phyloP scores from a whole-genome alignment of 2,329 filamentous ascomycete genomes.

The Capronia americana region DNA sequence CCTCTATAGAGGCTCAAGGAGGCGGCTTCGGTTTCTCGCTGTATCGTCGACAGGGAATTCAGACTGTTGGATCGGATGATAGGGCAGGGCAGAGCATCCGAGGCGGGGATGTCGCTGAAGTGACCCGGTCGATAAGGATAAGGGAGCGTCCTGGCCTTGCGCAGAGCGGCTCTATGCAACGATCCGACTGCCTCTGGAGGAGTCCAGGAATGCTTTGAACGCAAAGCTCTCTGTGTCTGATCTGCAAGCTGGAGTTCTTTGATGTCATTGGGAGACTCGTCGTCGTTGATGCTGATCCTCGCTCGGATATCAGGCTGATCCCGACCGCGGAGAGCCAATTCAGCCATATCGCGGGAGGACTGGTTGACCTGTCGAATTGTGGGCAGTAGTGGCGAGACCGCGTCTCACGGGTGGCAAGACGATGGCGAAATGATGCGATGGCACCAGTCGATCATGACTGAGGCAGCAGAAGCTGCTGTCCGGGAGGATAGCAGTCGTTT shows the following conservation, averaged over 20 bases:
- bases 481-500: constrained; percentile 23
- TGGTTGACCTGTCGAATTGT: not conserved
- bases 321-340: constrained; percentile 24
- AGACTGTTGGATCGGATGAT: constrained; percentile 32
- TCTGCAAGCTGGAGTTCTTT: constrained; percentile 29
- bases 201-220: constrained; percentile 30
- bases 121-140: constrained; percentile 30
- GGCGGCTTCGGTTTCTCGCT: constrained; percentile 33
- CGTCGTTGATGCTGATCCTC: constrained; percentile 34
- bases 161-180: constrained; percentile 23
- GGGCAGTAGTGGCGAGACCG: constrained; percentile 23
- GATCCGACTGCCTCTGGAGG: constrained; percentile 17
- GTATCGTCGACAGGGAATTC: constrained; percentile 34
- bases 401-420: constrained; percentile 24
- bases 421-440: constrained; percentile 11
- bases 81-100: constrained; percentile 25
- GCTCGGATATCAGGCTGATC: constrained; percentile 32
- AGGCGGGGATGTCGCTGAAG: constrained; percentile 23
- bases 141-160: constrained; percentile 29
- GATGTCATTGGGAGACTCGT: constrained; percentile 28
- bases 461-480: constrained; percentile 30
- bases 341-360: constrained; percentile 25
- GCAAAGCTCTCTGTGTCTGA: constrained; percentile 31
- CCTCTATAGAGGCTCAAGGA: constrained; percentile 31
- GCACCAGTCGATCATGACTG: constrained; percentile 19